A percentile compares a stretch with the other conserved stretches of the same genome.
Evolutionary conservation across 768 basidiomycete genomes (phyloP).

Genomic region (Stropharia rugosoannulata): DNA sequence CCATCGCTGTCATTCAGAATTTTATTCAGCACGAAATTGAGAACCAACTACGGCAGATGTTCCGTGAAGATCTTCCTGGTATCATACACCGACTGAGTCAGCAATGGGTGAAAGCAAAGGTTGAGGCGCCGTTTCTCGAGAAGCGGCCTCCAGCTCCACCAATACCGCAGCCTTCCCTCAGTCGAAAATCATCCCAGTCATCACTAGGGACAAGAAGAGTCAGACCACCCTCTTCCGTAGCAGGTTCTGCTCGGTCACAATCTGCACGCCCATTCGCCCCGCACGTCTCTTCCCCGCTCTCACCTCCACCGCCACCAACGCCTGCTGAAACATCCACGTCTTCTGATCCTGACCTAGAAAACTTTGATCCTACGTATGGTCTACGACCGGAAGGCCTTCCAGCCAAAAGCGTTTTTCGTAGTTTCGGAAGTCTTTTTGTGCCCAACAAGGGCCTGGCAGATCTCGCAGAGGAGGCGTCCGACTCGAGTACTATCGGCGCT

Average conservation of each 20-base stretch:
- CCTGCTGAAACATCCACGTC: conserved; percentile 24
- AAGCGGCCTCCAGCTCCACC: conserved; percentile 44
- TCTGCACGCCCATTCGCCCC: conserved; percentile 19
- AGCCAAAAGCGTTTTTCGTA: conserved; percentile 75
- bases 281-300: conserved; percentile 12
- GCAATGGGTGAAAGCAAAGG: conserved; percentile 93
- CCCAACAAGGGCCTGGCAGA: conserved; percentile 74
- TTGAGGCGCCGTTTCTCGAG: conserved; percentile 85
- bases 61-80: conserved; percentile 92
- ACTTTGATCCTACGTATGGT: conserved; percentile 96
- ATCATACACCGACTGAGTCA: conserved; percentile 97
- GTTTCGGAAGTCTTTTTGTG: conserved; percentile 73
- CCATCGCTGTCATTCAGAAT: conserved; percentile 95
- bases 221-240: conserved; percentile 40
- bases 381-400: conserved; percentile 91
- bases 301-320: conserved; percentile 20
- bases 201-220: conserved; percentile 25
- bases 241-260: conserved; percentile 19
- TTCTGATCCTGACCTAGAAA: conserved; percentile 54
- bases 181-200: conserved; percentile 24
- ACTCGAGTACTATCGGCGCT: conserved; percentile 28
- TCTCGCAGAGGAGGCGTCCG: conserved; percentile 62
- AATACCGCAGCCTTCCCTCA: conserved; percentile 17
- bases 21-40: conserved; percentile 98
- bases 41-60: conserved; percentile 96